These are phyloP conservation scores for Cladorrhinum samala DNA, from an alignment of 495 filamentous ascomycete species.

Conservation along the genomic window DNA sequence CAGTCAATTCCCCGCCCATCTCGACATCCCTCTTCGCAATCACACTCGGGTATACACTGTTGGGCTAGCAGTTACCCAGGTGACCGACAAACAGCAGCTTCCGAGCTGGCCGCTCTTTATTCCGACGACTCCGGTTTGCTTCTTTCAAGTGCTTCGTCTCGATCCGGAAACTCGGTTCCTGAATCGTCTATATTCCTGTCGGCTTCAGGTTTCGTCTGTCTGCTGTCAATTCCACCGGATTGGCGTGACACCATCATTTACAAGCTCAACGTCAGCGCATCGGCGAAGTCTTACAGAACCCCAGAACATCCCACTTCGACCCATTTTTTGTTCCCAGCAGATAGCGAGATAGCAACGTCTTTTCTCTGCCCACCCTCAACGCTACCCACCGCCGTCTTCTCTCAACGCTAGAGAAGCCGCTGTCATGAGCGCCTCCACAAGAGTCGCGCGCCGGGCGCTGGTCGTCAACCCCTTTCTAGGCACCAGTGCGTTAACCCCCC, in stretches of 20 bases:
- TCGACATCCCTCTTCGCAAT: background rate
- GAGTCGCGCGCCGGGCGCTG: conserved; percentile 52
- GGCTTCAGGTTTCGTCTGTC: background rate
- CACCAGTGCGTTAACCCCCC: conserved; percentile 27
- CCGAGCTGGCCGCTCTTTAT: background rate
- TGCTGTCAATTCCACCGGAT: background rate
- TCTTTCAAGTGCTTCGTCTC: no score
- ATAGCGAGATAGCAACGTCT: background rate
- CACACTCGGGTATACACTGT: background rate
- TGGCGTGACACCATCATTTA: background rate
- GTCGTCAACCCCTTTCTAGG: conserved; percentile 48
- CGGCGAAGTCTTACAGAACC: conserved; percentile 1
- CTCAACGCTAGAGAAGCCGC: background rate
- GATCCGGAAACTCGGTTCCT: no score
- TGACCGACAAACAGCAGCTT: background rate
- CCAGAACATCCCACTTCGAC: background rate
- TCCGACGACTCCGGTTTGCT: background rate
- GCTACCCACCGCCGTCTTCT: background rate
- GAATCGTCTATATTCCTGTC: no score
- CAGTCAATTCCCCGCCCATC: background rate
- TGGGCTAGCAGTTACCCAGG: background rate
- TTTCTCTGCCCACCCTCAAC: background rate
- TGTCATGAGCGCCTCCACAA: conserved; percentile 55
- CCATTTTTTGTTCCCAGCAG: background rate
- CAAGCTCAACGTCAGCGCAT: conserved; percentile 1